Conservation (phyloP, 345 rosid species). For the Barbarea vulgaris region DNA sequence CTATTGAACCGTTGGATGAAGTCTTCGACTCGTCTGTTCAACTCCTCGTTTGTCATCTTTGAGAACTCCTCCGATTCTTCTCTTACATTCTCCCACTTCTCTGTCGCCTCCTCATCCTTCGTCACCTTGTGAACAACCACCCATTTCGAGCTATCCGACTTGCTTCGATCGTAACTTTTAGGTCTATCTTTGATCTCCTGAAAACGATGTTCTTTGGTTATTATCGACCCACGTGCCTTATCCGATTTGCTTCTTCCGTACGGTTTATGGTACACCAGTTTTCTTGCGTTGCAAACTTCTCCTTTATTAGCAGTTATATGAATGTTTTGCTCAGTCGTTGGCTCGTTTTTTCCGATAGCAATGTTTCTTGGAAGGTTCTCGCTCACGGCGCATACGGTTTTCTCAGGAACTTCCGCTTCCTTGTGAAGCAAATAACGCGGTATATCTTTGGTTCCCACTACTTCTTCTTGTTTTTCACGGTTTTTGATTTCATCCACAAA, state of each 20-base stretch:
- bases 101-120: slow-evolving; percentile 19
- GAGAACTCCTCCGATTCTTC: slow-evolving; percentile 57
- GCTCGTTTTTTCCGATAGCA: neutral
- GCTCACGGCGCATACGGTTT: neutral
- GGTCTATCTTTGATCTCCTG: slow-evolving; percentile 16
- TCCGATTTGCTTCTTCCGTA: slow-evolving; percentile 36
- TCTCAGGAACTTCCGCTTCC: slow-evolving; percentile 14
- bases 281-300: neutral
- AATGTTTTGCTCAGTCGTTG: neutral
- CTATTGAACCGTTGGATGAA: slow-evolving; percentile 62
- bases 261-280: neutral
- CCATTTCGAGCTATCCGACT: slow-evolving; percentile 33
- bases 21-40: slow-evolving; percentile 77
- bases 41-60: slow-evolving; percentile 69
- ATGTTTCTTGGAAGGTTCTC: neutral
- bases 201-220: neutral
- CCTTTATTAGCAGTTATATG: neutral
- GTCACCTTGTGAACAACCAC: slow-evolving; percentile 11
- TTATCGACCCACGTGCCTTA: slow-evolving; percentile 2
- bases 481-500: slow-evolving; percentile 5
- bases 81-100: slow-evolving; percentile 34
- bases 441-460: neutral
- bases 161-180: slow-evolving; percentile 14
- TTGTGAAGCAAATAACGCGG: neutral
- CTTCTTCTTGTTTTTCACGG: slow-evolving; percentile 14